Evolutionary conservation across 169 alveolate genomes (phyloP), one percentile per base, ranked within the genome.

Genomic region (Theileria annulata): DNA sequence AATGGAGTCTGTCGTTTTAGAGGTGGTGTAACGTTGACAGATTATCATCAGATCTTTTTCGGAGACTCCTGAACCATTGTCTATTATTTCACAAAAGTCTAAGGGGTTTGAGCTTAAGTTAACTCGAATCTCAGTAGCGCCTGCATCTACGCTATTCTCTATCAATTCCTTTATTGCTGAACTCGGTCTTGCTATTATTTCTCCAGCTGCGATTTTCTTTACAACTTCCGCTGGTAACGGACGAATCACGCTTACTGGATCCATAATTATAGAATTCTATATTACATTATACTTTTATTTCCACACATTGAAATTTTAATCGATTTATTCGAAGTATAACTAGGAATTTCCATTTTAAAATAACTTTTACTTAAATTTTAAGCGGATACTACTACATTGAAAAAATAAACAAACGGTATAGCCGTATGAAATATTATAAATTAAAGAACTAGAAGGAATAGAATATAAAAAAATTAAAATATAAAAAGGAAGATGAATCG

Each of bases 141-240:
- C 96, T 9, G 99, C 99, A 93, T 98, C 99, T 23, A 98, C 88
- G 28, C 98, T 91, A 87, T 98, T 98, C 83, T 98, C 99, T 5
- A 97, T 79, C 37, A 97, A 87, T 90, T 98, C 99, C 93, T 98
- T 98, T 54, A 98, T 72, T 30, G 99, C 99, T 42, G 97, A 94
- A 51, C 97, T 91, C 10, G 99, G 99, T 0, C 98, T 85, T 31
- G 94, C 92, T 10, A 97, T 97, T 3, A 97, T 98, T 84, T 98
- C 99, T 0, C 99, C 99, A 3, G 99, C 99, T 9, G 99, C 99
- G 27, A 97, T 97, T 71, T 94, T 93, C 49, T 94, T 87, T 35
- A 95, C 93, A 28, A 96, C 97, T n/a, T 84, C 95, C 35, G 94
- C 94, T 3, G 95, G 85, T 35, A 96, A 91, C 69, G 85, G 82